Base-by-base conservation (phyloP, 805 yeast genomes). In the Candida chauliodis region DNA sequence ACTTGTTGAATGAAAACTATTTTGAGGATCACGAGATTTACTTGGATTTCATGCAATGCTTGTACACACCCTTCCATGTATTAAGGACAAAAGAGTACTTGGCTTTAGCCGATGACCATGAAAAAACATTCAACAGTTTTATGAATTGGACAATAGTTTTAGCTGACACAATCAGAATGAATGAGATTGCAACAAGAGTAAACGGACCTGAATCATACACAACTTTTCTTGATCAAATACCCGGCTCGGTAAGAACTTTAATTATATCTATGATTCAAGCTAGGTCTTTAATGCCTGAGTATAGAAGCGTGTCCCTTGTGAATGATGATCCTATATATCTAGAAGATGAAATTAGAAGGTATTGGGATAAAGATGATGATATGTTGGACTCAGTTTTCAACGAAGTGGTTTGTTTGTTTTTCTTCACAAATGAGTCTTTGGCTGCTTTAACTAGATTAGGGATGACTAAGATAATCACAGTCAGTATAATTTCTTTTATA, bases 111-210 rank as follows among this genome's bases (percentile, higher is more conserved):
- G 33, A 35, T 22, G 38, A 33, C 11, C 33, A 40, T 50, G 50
- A 44, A 29, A 29, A 59, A 48, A 44, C 35, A 52, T 38, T 50
- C 38, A 36, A 49, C 36, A 16, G 38, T 16, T 37, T 59, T 16
- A 49, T 44, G 34, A 50, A 47, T 10, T 29, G 58, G 5, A 53
- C 67, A 1, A 44, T 46, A 4, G 38, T 63, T 10, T 49, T 75
- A 30, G 74, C 77, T 2, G 66, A 73, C 43, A 72, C 81, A 0
- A 68, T 83, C 18, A 66, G 74, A 17, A 75, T 79, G 71, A 57
- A 71, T 26, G 90, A 84, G 49, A 73, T 81, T 16, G 49, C 81
- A 0, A 66, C 79, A 1, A 68, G 90, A 51, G 52, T 71, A n/a
- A 70, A 72, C 13, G 71, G 66, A 2, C 40, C 34, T 7, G 43